A percentile compares a stretch with the other conserved stretches of the same genome.
Evolutionary conservation across 495 filamentous ascomycete genomes (phyloP).

Genomic region (Hyaloscypha variabilis): DNA sequence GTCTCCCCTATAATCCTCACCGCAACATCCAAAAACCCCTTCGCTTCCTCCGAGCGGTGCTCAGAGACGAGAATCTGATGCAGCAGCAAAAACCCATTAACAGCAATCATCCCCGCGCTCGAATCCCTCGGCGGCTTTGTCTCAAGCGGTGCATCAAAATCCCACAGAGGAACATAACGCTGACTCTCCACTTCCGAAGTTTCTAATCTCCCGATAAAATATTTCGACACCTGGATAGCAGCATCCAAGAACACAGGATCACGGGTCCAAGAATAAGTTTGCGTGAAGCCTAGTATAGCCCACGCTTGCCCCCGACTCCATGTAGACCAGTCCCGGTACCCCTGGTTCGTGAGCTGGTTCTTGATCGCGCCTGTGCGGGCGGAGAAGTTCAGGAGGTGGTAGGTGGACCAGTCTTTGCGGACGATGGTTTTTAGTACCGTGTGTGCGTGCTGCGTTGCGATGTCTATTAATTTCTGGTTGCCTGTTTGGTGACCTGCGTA

Average conservation of each 20-base stretch:
- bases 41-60: not conserved
- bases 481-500: conserved; percentile 40
- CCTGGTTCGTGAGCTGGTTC: conserved; percentile 42
- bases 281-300: conserved; percentile 48
- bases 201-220: conserved; percentile 39
- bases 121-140: conserved; percentile 35
- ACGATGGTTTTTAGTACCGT: conserved; percentile 35
- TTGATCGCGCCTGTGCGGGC: conserved; percentile 37
- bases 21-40: conserved; percentile 36
- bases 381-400: conserved; percentile 45
- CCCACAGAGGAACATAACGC: conserved; percentile 34
- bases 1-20: conserved; percentile 41
- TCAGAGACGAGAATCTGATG: conserved; percentile 32
- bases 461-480: conserved; percentile 31
- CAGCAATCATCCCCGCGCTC: conserved; percentile 42
- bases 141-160: conserved; percentile 44
- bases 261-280: conserved; percentile 47
- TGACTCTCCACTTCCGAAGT: not conserved
- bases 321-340: conserved; percentile 41
- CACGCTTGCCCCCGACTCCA: conserved; percentile 51
- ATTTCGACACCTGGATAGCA: conserved; percentile 37
- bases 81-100: conserved; percentile 44
- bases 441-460: conserved; percentile 43
- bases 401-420: conserved; percentile 39
- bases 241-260: conserved; percentile 39